These are phyloP conservation scores for Ricinus communis DNA, from an alignment of 345 rosid species.

Conservation along the genomic window DNA sequence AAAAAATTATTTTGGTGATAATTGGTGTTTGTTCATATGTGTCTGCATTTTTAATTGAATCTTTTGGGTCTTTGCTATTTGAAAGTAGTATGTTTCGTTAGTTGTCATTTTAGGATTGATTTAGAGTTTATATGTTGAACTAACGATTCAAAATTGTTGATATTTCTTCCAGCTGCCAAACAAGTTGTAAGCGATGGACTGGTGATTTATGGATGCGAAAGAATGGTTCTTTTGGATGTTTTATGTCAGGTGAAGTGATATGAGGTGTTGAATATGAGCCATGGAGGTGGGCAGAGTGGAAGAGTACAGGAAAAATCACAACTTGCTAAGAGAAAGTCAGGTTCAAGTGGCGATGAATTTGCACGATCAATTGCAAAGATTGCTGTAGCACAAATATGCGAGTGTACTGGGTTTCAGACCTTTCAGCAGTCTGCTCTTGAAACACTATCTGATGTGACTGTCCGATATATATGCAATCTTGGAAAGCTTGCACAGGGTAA, in stretches of 20 bases:
- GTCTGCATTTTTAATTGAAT: neutral
- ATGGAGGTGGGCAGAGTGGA: conserved; percentile 71
- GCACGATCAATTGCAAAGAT: conserved; percentile 51
- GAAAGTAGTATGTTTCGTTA: neutral
- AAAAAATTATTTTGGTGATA: no score
- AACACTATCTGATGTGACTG: conserved; percentile 51
- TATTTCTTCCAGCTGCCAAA: neutral
- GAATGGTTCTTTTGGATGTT: conserved; percentile 36
- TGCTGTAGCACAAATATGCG: conserved; percentile 77
- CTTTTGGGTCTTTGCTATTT: neutral
- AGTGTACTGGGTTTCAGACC: conserved; percentile 62
- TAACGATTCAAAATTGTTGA: neutral
- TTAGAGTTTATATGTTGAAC: neutral
- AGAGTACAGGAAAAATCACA: conserved; percentile 37
- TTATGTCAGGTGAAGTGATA: conserved; percentile 45
- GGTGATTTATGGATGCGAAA: conserved; percentile 16
- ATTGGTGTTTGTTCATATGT: no score
- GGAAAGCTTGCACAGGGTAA: conserved; percentile 55
- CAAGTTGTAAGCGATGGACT: neutral
- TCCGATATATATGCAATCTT: conserved; percentile 47
- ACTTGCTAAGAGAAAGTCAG: conserved; percentile 37
- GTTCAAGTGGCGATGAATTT: conserved; percentile 42
- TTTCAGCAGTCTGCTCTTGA: conserved; percentile 83
- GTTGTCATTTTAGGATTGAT: neutral
- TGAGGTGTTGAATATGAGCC: conserved; percentile 79